Percentiles rank a stretch among this genome's conserved stretches.
phyloP scores from a whole-genome alignment of 306 rosid genomes.

The Quercus ilex region DNA sequence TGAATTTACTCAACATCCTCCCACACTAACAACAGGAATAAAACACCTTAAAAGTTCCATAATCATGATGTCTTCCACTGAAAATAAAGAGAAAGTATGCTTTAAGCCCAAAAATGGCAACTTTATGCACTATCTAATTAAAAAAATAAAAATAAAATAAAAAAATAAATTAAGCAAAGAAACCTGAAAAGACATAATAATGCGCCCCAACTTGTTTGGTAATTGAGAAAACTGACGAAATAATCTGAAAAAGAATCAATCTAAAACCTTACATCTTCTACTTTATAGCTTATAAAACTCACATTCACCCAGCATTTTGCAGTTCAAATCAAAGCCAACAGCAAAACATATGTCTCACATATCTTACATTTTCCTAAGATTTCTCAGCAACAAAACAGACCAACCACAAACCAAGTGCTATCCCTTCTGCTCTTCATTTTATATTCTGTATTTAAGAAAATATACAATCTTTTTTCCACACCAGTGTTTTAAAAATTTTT shows the following conservation, averaged over 20 bases:
- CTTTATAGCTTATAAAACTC: slow-evolving; percentile 11
- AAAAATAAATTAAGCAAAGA: background rate
- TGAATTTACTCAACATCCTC: slow-evolving; percentile 5
- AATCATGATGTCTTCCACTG: slow-evolving; percentile 39
- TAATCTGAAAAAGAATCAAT: background rate
- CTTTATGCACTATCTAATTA: slow-evolving; percentile 4
- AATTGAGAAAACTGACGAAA: slow-evolving; percentile 2
- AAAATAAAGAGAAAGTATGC: slow-evolving; percentile 29
- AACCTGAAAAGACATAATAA: slow-evolving; percentile 16
- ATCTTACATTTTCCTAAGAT: slow-evolving; percentile 3
- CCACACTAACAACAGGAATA: slow-evolving; percentile 19
- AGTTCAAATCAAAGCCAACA: background rate
- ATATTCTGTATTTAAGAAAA: background rate
- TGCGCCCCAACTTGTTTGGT: slow-evolving; percentile 6
- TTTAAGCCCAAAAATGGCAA: slow-evolving; percentile 9
- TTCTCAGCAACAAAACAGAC: slow-evolving; percentile 19
- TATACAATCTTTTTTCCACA: too few species aligned
- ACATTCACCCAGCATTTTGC: background rate
- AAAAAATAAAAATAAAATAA: slow-evolving; percentile 1
- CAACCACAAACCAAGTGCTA: background rate
- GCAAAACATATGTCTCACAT: background rate
- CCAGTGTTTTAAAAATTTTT: too few species aligned
- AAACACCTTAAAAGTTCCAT: slow-evolving; percentile 16
- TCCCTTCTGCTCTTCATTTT: background rate
- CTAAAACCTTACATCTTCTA: slow-evolving; percentile 7